Evolutionary conservation across 2,329 filamentous ascomycete species (phyloP), one percentile per base, ranked within the genome.

Genomic region (Byssoonygena ceratinophila): DNA sequence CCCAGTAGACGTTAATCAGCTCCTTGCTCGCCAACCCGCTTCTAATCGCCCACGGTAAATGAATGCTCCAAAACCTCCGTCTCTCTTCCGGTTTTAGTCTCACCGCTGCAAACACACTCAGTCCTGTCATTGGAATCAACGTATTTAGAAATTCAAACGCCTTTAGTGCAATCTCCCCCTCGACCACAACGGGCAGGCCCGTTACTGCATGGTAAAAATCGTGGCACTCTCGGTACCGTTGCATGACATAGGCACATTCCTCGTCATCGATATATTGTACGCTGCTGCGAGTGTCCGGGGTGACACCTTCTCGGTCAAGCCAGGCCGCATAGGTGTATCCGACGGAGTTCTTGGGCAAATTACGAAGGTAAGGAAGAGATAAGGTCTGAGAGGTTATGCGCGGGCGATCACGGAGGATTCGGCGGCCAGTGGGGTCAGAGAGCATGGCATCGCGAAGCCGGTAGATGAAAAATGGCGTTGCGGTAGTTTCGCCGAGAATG

Each of bases 201-300:
- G 90, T 95, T 49, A 98, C 75, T 0, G 92, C 91, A 68, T 98
- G 92, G 72, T 94, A 96, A 70, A 98, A 96, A 68, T 98, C 92
- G 68, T 98, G 92, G 59, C 86, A 94, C 71, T 98, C 92, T 57
- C 92, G 83, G 70, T 98, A 98, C 51, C 92, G 82, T 74, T 97
- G 92, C 86, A 98, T 94, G 16, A 97, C 92, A 72, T 97, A 98
- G 32, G 92, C 92, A 67, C 90, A 94, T 71, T 98, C 92, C 61
- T 85, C 83, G 65, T 97, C 84, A 68, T 97, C 90, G 57, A 98
- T 89, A 72, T 94, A 97, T 49, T 86, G 81, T 37, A 98, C 92
- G 1, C 70, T 67, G 37, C 84, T 76, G 43, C 92, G 82, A 5
- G 91, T 95, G 68, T 98, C 92, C 0, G 92, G 92, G 7, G 86